Evolutionary conservation across 208 protist genomes (phyloP).

Genomic region (Crithidia brevicula): DNA sequence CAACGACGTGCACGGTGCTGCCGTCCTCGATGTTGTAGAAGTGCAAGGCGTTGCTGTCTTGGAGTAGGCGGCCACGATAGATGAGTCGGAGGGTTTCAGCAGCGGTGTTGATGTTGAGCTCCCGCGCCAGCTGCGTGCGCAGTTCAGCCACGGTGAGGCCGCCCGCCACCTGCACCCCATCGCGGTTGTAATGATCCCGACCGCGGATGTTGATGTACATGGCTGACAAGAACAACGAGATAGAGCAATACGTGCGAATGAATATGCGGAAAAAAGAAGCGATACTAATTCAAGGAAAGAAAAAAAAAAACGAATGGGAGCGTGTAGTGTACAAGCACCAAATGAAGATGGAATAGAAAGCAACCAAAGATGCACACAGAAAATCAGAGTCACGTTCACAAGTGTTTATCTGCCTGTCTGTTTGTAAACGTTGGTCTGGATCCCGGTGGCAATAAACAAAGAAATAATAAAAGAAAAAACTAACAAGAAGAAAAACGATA

Average conservation of each 20-base stretch:
- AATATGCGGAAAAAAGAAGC: neutral
- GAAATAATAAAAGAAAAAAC: no score
- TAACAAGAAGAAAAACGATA: no score
- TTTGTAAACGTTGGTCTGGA: no score
- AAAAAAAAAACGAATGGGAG: no score
- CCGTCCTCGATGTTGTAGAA: conserved; percentile 44
- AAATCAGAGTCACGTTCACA: no score
- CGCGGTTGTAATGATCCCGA: conserved; percentile 22
- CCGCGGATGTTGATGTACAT: conserved; percentile 34
- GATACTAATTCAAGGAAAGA: no score
- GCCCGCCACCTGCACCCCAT: conserved; percentile 44
- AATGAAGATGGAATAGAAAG: no score
- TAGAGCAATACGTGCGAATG: neutral
- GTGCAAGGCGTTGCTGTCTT: conserved; percentile 27
- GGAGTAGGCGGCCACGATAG: conserved; percentile 39
- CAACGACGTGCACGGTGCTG: conserved; percentile 51
- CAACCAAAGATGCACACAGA: no score
- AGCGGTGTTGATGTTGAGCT: conserved; percentile 27
- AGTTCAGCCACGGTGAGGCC: conserved; percentile 52
- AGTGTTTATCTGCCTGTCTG: no score
- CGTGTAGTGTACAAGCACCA: no score
- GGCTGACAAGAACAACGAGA: neutral
- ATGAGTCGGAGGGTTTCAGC: conserved; percentile 38
- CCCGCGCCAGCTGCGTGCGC: conserved; percentile 32
- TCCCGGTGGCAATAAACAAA: no score